Evolutionary conservation across 441 rosid genomes (phyloP).

Genomic region (Populus hybrid): DNA sequence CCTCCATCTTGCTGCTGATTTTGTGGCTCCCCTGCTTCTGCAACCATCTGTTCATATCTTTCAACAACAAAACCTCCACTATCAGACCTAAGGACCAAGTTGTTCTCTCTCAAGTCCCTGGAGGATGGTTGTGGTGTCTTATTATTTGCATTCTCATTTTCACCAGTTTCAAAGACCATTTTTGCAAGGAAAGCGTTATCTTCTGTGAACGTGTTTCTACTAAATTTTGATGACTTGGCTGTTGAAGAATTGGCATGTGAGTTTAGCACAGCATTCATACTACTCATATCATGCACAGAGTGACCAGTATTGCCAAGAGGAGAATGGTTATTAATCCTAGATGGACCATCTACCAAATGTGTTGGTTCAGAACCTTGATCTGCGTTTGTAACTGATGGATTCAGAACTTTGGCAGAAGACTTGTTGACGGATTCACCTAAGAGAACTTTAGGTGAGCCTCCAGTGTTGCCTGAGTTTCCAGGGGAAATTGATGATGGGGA

Average conservation of each 20-base stretch:
- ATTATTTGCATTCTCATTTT: conserved; percentile 24
- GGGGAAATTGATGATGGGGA: conserved; percentile 38
- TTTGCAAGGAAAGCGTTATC: conserved; percentile 14
- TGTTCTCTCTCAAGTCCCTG: conserved; percentile 20
- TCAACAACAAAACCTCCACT: conserved; percentile 16
- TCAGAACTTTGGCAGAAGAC: conserved; percentile 27
- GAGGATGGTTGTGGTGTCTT: conserved; percentile 31
- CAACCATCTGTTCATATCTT: conserved; percentile 16
- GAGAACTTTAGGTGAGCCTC: conserved; percentile 28
- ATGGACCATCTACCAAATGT: conserved; percentile 19
- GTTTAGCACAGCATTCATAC: conserved; percentile 23
- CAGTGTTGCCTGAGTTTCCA: conserved; percentile 29
- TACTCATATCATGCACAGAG: conserved; percentile 17
- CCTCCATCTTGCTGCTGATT: conserved; percentile 27
- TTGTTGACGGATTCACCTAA: conserved; percentile 18
- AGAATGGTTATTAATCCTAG: conserved; percentile 21
- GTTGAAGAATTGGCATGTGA: conserved; percentile 23
- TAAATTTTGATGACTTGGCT: conserved; percentile 9
- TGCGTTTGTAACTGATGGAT: conserved; percentile 28
- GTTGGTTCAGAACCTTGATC: conserved; percentile 25
- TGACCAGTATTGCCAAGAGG: conserved; percentile 20
- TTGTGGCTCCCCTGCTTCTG: conserved; percentile 20
- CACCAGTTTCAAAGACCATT: conserved; percentile 1
- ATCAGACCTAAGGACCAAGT: conserved; percentile 15
- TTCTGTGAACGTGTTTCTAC: conserved; percentile 10